These are phyloP conservation scores for Neofusicoccum umdonicola DNA, from an alignment of 2,329 filamentous ascomycete genomes.

Conservation along the genomic window DNA sequence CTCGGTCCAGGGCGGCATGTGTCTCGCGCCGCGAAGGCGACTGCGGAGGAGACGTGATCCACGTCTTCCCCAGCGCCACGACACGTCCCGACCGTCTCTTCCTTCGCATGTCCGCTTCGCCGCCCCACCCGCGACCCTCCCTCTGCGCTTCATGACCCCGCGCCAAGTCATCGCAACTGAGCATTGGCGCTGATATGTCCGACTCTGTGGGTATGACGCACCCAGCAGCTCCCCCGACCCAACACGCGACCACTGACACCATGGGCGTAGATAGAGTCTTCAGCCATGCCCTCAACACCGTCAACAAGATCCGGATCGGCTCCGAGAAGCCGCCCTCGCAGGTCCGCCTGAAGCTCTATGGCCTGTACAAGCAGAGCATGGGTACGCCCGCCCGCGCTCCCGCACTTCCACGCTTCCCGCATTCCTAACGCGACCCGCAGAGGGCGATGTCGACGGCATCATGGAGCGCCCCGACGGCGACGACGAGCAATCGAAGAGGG, in stretches of 20 bases:
- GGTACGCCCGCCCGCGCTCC: constrained; percentile 40
- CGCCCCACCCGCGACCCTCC: neutral
- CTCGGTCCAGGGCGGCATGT: constrained; percentile 14
- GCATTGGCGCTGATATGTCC: constrained; percentile 19
- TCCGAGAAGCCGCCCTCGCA: constrained; percentile 80
- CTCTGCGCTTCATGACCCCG: constrained; percentile 9
- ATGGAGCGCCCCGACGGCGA: constrained; percentile 73
- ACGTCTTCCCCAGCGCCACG: constrained; percentile 11
- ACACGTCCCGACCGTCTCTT: neutral
- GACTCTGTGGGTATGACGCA: constrained; percentile 19
- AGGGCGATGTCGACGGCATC: constrained; percentile 91
- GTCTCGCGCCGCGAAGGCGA: constrained; percentile 9
- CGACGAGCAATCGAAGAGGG: constrained; percentile 51
- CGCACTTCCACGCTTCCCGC: neutral
- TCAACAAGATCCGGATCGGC: constrained; percentile 96
- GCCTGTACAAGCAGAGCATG: constrained; percentile 98
- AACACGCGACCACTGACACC: constrained; percentile 6
- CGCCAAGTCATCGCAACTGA: neutral
- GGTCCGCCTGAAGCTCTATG: constrained; percentile 90
- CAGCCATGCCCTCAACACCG: constrained; percentile 96
- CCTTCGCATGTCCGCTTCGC: constrained; percentile 3
- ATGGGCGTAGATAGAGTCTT: constrained; percentile 80
- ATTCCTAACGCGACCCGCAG: constrained; percentile 40
- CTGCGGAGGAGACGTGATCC: constrained; percentile 9
- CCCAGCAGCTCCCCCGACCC: neutral